Evolutionary conservation across 208 protist species (phyloP), one percentile per base, ranked within the genome.

Genomic region (Wallacemonas sp.): DNA sequence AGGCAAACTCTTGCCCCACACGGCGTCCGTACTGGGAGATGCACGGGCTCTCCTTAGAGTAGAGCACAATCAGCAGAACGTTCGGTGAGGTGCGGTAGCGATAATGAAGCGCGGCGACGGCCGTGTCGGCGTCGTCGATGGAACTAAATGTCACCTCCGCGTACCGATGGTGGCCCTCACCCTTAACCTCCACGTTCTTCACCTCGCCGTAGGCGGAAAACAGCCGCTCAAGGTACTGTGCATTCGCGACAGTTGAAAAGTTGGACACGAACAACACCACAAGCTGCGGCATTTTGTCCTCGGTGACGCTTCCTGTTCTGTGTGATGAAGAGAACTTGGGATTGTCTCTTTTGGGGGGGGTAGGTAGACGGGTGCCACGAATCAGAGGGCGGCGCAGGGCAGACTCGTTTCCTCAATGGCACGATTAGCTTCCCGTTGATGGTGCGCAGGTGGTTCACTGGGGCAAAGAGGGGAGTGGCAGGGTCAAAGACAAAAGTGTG

Each of bases 181-280:
- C 81, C 20, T 81, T 69, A n/a, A 95, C 70, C 55, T 83, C 61
- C 14, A 89, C 86, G 23, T 77, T 33, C 33, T 78, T 63, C 25
- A 95, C 90, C 8, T 81, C 42, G 7, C 87, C 90, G 59, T 92
- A 95, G 1, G 90, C 80, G 29, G 85, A 91, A 57, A 95, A 95
- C 20, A 95, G 79, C 5, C 85, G 82, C 65, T 93, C 83, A 2
- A 93, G 74, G 59, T 92, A 93, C 67, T 88, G 86, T 16, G 78
- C 77, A 67, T 95, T 92, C 5, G 84, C 84, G 22, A 87, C 82
- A 12, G 70, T 66, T 25, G 87, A 85, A 18, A 95, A 70, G 71
- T 95, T 95, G 2, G 71, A 79, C 22, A 95, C 90, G 48, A 95
- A 92, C 38, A 95, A 52, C 3, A 85, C 71, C 7, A 77, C 70